Conservation (phyloP, 768 basidiomycete species). For the Lentinula detonsa region DNA sequence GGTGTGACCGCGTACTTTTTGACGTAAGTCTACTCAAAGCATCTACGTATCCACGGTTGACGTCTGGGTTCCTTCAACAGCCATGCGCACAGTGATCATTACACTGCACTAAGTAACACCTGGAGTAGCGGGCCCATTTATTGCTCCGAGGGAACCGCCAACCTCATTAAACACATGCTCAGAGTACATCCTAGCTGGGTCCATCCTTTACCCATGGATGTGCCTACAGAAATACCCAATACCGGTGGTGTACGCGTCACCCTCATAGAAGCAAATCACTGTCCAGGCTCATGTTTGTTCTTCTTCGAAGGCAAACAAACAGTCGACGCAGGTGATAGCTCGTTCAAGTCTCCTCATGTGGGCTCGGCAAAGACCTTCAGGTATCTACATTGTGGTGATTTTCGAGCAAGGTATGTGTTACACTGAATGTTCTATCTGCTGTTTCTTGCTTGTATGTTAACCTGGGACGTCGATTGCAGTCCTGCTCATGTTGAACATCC, state of each 20-base stretch:
- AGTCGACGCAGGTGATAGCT: conserved; percentile 79
- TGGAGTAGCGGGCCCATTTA: conserved; percentile 96
- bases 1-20: conserved; percentile 87
- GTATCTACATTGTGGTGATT: conserved; percentile 95
- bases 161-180: conserved; percentile 88
- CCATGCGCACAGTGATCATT: conserved; percentile 96
- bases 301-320: conserved; percentile 92
- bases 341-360: conserved; percentile 63
- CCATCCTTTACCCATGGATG: conserved; percentile 77
- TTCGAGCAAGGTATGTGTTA: conserved; percentile 52
- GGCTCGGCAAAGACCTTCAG: conserved; percentile 69
- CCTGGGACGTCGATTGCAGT: conserved; percentile 14
- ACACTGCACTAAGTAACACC: conserved; percentile 81
- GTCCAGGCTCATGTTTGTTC: conserved; percentile 93
- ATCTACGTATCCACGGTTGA: background rate
- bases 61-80: conserved; percentile 31
- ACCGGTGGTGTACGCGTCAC: conserved; percentile 86
- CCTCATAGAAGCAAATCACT: conserved; percentile 97
- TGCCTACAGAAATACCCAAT: conserved; percentile 66
- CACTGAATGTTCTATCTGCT: too few relatives aligned
- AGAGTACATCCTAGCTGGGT: conserved; percentile 88
- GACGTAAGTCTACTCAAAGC: conserved; percentile 46
- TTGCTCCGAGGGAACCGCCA: conserved; percentile 91
- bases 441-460: background rate
- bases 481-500: conserved; percentile 86